Conservation (phyloP, 2,329 filamentous ascomycete species). For the Penicillium brevicompactum region DNA sequence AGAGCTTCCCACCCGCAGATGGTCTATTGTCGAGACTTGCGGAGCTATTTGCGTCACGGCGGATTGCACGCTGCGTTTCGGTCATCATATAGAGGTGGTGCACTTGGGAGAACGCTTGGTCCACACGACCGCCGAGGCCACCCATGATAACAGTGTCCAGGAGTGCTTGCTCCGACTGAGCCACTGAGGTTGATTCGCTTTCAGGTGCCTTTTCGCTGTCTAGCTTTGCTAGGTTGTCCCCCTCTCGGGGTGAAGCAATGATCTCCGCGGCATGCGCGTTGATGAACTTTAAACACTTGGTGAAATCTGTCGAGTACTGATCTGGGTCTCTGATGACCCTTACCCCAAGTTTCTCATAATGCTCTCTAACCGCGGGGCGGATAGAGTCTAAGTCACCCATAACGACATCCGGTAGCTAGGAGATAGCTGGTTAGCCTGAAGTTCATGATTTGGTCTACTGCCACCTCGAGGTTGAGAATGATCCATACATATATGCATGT, state of each 20-base stretch:
- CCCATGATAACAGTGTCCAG: constrained; percentile 78
- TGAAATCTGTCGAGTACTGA: constrained; percentile 89
- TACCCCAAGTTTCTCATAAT: constrained; percentile 65
- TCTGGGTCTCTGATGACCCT: constrained; percentile 71
- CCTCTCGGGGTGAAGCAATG: constrained; percentile 18
- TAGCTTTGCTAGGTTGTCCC: constrained; percentile 6
- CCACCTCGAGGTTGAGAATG: neutral
- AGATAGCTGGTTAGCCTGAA: constrained; percentile 5
- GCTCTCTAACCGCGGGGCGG: constrained; percentile 59
- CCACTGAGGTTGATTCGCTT: neutral
- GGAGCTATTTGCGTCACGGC: constrained; percentile 1
- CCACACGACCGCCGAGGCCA: constrained; percentile 84
- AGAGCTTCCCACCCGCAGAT: constrained; percentile 60
- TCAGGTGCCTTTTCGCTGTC: neutral
- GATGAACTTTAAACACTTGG: constrained; percentile 72
- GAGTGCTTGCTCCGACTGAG: constrained; percentile 3
- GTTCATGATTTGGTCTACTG: constrained; percentile 25
- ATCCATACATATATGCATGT: neutral
- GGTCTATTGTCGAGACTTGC: neutral
- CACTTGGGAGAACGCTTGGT: constrained; percentile 87
- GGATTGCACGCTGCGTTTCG: constrained; percentile 35
- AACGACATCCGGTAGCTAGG: constrained; percentile 66
- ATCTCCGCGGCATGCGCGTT: constrained; percentile 39
- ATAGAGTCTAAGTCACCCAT: constrained; percentile 93
- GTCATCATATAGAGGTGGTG: constrained; percentile 71